phyloP scores from a whole-genome alignment of 192 early-diverging fungal genomes.

The Phlyctochytrium planicorne region DNA sequence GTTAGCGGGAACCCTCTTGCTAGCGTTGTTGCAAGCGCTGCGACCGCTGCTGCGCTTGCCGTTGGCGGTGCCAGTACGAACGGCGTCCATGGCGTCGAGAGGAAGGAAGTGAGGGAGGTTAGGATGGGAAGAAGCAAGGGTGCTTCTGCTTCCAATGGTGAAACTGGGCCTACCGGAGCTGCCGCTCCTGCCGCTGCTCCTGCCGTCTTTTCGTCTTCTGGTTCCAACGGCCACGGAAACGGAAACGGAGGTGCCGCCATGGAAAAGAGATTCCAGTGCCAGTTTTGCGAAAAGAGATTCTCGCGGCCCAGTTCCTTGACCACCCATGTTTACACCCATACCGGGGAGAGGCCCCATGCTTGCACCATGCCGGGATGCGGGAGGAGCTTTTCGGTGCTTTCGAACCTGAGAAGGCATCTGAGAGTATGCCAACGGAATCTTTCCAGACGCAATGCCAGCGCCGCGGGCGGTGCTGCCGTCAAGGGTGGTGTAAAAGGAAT shows the following conservation, averaged over 20 bases:
- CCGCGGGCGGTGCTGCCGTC: neutral
- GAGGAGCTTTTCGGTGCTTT: slow-evolving; percentile 65
- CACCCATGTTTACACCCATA: slow-evolving; percentile 78
- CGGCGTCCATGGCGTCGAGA: too few species aligned
- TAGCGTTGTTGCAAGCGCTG: neutral
- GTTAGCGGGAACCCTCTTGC: neutral
- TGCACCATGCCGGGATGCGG: slow-evolving; percentile 77
- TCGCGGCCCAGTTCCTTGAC: slow-evolving; percentile 30
- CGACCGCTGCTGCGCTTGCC: too few species aligned
- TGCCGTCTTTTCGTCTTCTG: too few species aligned
- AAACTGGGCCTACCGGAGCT: too few species aligned
- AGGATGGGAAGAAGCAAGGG: too few species aligned
- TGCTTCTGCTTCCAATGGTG: too few species aligned
- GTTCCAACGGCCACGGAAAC: too few species aligned
- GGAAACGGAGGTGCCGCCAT: too few species aligned
- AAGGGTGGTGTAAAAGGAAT: neutral
- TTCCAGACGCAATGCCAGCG: neutral
- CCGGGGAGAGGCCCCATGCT: slow-evolving; percentile 79
- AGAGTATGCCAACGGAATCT: slow-evolving; percentile 22
- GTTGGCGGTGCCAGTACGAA: too few species aligned
- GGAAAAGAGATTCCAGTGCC: slow-evolving; percentile 16
- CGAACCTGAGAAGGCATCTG: slow-evolving; percentile 38
- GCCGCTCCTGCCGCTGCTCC: too few species aligned
- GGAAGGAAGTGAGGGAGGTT: too few species aligned
- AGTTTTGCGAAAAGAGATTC: slow-evolving; percentile 33